Base-by-base conservation (phyloP, 345 rosid genomes). In the Camelina neglecta region DNA sequence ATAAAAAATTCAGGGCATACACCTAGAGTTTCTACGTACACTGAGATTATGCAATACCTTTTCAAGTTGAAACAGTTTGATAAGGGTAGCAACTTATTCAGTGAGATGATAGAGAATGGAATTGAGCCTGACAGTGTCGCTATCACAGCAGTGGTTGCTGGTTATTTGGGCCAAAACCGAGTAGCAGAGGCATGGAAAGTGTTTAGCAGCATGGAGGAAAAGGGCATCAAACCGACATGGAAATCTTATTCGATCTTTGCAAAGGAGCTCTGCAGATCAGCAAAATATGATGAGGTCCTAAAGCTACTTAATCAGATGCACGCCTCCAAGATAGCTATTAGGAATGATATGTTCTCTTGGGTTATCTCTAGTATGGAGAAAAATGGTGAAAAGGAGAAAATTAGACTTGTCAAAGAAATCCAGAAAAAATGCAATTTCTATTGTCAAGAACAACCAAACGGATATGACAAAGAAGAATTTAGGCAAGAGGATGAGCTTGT, bases 131-230 rank as follows among this genome's bases (percentile, higher is more conserved):
- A 90, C 57, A 74, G 63, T 24, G 86, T 85, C 20, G 86, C 88
- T 16, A 69, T 85, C 69, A 89, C 82, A 53, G 86, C 93, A 11
- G 73, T 89, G 83, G 90, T 90, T 73, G 86, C 86, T 9, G 97
- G 92, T 60, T 81, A 89, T 69, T 65, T 89, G 69, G 82, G 83
- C 50, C 82, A 86, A 55, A 81, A 84, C 74, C 75, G 64, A 23
- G 56, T 90, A 73, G 83, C 87, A 16, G 87, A 89, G 84, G 98
- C 97, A 33, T 89, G 95, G 91, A 60, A 85, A 73, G 80, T 85
- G 75, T 85, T 93, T 65, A 61, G 82, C 42, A 67, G 77, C 56
- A 83, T 86, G 88, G 87, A 83, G 80, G 83, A 81, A 18, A 83
- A 76, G 73, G 90, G 96, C 42, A 81, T 79, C 70, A 79, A 75